Base-by-base conservation (phyloP, 768 basidiomycete species). In the Lactarius deliciosus region DNA sequence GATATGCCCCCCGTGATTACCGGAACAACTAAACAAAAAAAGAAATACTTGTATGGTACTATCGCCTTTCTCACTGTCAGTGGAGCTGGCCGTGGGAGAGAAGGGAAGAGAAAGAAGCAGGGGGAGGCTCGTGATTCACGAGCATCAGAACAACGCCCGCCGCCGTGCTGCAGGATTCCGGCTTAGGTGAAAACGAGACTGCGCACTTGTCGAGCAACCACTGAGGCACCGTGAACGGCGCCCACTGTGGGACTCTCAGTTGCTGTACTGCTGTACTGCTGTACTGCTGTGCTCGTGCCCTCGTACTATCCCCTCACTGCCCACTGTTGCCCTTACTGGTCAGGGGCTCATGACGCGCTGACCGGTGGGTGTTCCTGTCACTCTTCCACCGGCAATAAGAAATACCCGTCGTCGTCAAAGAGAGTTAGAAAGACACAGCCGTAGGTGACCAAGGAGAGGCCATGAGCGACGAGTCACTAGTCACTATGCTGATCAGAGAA, bases 121-220 rank as follows among this genome's bases (percentile, higher is more conserved):
- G 20, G 25, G n/a, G 20, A 20, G 45, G 25, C 50, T 25, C 50
- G 22, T 53, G 50, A 53, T 53, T 25, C 50, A 53, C 25, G 20
- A 36, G n/a, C 63, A 28, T 45, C 34, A 15, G 45, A 41, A 64
- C 32, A 60, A 58, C 55, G 56, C 63, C 43, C 40, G 64, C 56
- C 56, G 56, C 55, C 25, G 18, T 59, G 10, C 53, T 45, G 25
- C 43, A 57, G 50, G 58, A 60, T 60, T 54, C 25, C n/a, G 56
- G 56, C 56, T 57, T 41, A 22, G 40, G 30, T 25, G 58, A 5
- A 41, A 55, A 57, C 22, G 20, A 30, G 22, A 57, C 55, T 65
- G 64, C 41, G 38, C 64, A 65, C 54, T 65, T 65, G 64, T 65
- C 59, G 64, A 65, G 64, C 64, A 65, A 65, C 34, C 60, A n/a